A percentile compares a stretch with the other conserved stretches of the same genome.
Conservation (phyloP, 345 rosid genomes). For the Gossypium sturtianum region DNA sequence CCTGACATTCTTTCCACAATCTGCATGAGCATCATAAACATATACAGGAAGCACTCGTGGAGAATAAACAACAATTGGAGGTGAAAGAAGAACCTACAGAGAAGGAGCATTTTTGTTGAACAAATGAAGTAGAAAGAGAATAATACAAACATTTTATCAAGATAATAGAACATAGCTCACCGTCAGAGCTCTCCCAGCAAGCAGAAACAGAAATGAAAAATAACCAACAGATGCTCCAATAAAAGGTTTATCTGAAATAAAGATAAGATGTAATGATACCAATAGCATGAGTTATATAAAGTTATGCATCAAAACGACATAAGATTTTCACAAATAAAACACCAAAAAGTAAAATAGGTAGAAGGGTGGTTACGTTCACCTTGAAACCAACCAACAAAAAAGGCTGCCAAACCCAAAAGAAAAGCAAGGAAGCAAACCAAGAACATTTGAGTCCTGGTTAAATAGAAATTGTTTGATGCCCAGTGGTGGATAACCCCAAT, state of each 20-base stretch:
- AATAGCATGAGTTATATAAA: not conserved
- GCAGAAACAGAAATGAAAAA: conserved; percentile 83
- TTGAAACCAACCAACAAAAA: conserved; percentile 85
- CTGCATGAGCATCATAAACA: conserved; percentile 98
- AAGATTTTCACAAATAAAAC: conserved; percentile 4
- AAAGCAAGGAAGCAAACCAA: conserved; percentile 87
- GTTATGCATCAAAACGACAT: not conserved
- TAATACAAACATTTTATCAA: conserved; percentile 4
- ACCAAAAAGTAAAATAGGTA: conserved; percentile 13
- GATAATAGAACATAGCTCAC: conserved; percentile 38
- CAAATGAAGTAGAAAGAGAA: conserved; percentile 11
- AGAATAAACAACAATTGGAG: conserved; percentile 97
- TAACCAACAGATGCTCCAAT: conserved; percentile 99
- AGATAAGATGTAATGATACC: conserved; percentile 1
- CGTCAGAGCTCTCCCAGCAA: conserved; percentile 96
- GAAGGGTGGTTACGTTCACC: conserved; percentile 35
- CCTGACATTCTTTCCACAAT: conserved; percentile 98
- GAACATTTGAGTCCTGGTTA: conserved; percentile 84
- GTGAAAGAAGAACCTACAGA: conserved; percentile 92
- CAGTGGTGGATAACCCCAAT: conserved; percentile 92
- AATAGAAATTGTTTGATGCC: conserved; percentile 98
- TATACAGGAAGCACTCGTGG: conserved; percentile 97
- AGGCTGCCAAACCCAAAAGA: conserved; percentile 97
- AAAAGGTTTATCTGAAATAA: conserved; percentile 72
- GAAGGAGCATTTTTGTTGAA: conserved; percentile 3